These are phyloP conservation scores for Aspergillus ibericus DNA, from an alignment of 2,329 filamentous ascomycete species.

Conservation along the genomic window DNA sequence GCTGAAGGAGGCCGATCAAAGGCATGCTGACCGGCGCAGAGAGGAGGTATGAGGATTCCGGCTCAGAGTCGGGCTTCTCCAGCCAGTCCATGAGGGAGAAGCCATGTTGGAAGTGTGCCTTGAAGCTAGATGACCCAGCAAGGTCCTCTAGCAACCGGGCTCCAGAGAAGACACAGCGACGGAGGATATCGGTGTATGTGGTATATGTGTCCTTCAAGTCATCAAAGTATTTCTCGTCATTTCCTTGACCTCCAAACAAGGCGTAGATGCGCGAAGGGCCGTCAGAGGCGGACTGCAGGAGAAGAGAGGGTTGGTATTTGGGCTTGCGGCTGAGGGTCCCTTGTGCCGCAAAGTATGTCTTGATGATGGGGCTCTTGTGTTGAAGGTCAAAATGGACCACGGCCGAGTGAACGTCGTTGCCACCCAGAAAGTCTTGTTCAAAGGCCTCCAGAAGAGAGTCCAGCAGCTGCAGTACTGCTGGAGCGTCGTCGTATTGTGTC, in stretches of 20 bases:
- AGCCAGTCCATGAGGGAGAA: slow-evolving; percentile 30
- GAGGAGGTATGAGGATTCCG: slow-evolving; percentile 33
- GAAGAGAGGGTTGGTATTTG: neutral
- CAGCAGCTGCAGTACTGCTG: neutral
- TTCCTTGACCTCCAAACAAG: slow-evolving; percentile 33
- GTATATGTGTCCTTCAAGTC: slow-evolving; percentile 24
- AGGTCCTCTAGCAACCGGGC: slow-evolving; percentile 9
- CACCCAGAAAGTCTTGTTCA: neutral
- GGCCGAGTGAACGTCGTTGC: neutral
- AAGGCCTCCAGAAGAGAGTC: neutral
- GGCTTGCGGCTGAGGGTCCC: neutral
- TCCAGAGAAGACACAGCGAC: slow-evolving; percentile 6
- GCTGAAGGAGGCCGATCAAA: slow-evolving; percentile 37
- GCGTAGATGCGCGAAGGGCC: slow-evolving; percentile 4
- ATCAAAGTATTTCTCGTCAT: slow-evolving; percentile 27
- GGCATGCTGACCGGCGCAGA: slow-evolving; percentile 41
- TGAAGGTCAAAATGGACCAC: neutral
- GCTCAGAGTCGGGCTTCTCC: slow-evolving; percentile 28
- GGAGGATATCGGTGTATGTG: slow-evolving; percentile 20
- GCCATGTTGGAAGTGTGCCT: slow-evolving; percentile 21
- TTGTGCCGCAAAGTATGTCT: neutral
- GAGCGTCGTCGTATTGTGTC: neutral
- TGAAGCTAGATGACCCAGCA: neutral
- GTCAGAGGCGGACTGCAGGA: neutral
- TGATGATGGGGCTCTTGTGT: neutral